These are phyloP conservation scores for Sporothrix dimorphospora DNA, from an alignment of 2,329 filamentous ascomycete genomes.

Conservation along the genomic window DNA sequence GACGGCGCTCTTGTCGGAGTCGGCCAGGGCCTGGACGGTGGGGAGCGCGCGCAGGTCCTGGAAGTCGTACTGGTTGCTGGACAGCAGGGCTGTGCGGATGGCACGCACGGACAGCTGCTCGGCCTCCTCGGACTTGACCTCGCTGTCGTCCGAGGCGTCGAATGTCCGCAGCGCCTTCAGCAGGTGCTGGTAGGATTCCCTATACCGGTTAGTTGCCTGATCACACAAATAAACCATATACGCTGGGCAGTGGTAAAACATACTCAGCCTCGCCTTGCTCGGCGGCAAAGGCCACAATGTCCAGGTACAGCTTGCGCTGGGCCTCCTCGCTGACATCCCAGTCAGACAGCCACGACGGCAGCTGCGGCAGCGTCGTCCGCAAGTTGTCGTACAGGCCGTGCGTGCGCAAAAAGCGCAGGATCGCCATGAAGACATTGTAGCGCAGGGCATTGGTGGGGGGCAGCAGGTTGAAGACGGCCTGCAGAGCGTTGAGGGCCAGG, in stretches of 20 bases:
- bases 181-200: constrained; percentile 68
- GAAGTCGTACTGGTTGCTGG: constrained; percentile 67
- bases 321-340: constrained; percentile 86
- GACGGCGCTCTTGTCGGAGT: constrained; percentile 69
- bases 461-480: constrained; percentile 96
- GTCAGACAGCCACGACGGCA: constrained; percentile 77
- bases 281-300: constrained; percentile 77
- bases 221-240: too few species aligned
- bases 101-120: constrained; percentile 63
- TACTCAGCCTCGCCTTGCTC: constrained; percentile 78
- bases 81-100: constrained; percentile 57
- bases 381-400: constrained; percentile 81
- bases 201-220: constrained; percentile 38
- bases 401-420: constrained; percentile 78
- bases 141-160: constrained; percentile 58
- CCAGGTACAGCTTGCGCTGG: constrained; percentile 80
- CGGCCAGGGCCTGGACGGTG: constrained; percentile 82
- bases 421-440: constrained; percentile 88
- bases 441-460: constrained; percentile 74
- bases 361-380: constrained; percentile 74
- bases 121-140: constrained; percentile 61
- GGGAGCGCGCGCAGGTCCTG: constrained; percentile 80
- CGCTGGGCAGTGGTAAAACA: constrained; percentile 44
- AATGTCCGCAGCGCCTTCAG: constrained; percentile 65
- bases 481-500: constrained; percentile 86